phyloP scores from a whole-genome alignment of 2,329 filamentous ascomycete genomes.

The Sporothrix inflata region DNA sequence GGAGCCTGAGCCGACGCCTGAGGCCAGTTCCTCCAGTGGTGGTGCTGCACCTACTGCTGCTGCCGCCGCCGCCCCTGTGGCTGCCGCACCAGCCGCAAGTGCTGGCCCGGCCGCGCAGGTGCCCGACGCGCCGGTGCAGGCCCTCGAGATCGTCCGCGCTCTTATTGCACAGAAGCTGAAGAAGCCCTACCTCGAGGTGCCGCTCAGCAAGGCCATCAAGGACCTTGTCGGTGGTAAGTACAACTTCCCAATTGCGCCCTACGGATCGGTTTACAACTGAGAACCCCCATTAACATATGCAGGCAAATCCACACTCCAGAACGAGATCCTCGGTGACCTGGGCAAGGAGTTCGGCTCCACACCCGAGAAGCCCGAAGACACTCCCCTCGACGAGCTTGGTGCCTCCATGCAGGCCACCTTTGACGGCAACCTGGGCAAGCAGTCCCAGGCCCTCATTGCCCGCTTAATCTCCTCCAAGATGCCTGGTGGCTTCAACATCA shows the following conservation, averaged over 20 bases:
- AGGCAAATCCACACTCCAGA: constrained; percentile 98
- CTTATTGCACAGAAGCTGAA: constrained; percentile 97
- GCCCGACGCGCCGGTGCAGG: constrained; percentile 82
- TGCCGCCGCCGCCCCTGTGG: constrained; percentile 56
- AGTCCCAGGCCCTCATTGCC: constrained; percentile 89
- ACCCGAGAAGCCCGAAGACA: constrained; percentile 97
- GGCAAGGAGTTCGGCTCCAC: constrained; percentile 98
- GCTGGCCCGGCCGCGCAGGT: constrained; percentile 86
- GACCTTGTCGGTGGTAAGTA: constrained; percentile 93
- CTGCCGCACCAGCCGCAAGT: constrained; percentile 65
- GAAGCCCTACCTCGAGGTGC: constrained; percentile 86
- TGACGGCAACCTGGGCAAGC: constrained; percentile 96
- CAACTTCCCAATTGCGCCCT: neutral
- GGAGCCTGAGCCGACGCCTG: constrained; percentile 66
- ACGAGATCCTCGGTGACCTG: constrained; percentile 96
- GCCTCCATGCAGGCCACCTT: constrained; percentile 98
- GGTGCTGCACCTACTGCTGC: constrained; percentile 60
- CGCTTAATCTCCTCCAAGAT: constrained; percentile 98
- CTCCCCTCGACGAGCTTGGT: constrained; percentile 91
- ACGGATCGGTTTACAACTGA: neutral
- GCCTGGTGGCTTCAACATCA: constrained; percentile 99
- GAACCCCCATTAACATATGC: constrained; percentile 10
- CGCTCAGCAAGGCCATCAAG: constrained; percentile 95
- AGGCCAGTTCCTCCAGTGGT: constrained; percentile 46
- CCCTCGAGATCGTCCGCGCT: constrained; percentile 84